Base-by-base conservation (phyloP, 2,329 filamentous ascomycete species). In the Huntiella decipiens region DNA sequence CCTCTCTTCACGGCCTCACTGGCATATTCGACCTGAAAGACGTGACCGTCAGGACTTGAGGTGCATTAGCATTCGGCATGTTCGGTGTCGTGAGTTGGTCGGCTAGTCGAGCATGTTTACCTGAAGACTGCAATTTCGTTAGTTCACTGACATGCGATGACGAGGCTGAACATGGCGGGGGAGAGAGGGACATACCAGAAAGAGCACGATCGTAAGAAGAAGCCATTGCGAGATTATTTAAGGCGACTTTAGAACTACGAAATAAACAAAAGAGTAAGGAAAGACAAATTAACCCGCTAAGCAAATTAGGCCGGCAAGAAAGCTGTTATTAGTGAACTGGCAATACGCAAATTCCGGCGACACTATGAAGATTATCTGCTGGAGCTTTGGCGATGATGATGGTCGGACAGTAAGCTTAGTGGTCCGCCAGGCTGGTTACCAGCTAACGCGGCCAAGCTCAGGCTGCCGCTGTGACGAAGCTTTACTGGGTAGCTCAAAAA, bases 21-120 rank as follows among this genome's bases (percentile, higher is more conserved):
- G 47, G 91, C 91, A 74, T 98, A 98, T 73, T 98, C 91, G 59
- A 98, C 91, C 67, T 98, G 91, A 69, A 98, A 98, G 58, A 98
- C 91, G 70, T 98, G 91, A 66, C 91, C 91, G 67, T 98, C 91
- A 59, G 91, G 91, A 75, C 88, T 96, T 60, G 15, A 41, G 15
- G 17, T 41, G n/a, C 35, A 60, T 79, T 63, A 77, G 68, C 56
- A 53, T 28, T 28, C 8, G 22, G 22, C 22, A 28, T 13, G 4
- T 32, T 32, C 5, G 58, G 98, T 28, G 22, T 28, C 22, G 22
- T 28, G 22, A 28, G 22, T 28, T 28, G 22, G 22, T 10, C 22
- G 5, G 22, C 22, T 28, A 10, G 22, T 28, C 22, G 22, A 28
- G 22, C 22, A 28, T 28, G 22, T 67, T 54, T 67, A 84, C 80